phyloP scores from a whole-genome alignment of 192 early-diverging fungal species.

The Coemansia sp. region DNA sequence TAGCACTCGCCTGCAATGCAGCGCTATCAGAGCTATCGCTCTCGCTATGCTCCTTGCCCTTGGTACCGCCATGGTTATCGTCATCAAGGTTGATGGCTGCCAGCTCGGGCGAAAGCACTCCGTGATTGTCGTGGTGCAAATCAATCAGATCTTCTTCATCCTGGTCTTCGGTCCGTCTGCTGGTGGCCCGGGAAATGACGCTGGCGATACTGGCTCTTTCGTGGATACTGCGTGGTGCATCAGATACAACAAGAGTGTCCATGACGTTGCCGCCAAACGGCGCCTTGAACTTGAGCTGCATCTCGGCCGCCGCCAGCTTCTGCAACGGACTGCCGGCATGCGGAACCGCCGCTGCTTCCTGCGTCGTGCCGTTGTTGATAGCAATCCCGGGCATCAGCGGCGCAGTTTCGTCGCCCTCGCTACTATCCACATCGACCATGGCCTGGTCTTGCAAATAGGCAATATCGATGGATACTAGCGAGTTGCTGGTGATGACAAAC shows the following conservation, averaged over 20 bases:
- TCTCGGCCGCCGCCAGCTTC: conserved; percentile 24
- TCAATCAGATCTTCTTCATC: conserved; percentile 23
- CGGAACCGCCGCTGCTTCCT: background rate
- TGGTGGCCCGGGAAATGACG: conserved; percentile 3
- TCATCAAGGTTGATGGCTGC: conserved; percentile 30
- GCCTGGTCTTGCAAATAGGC: conserved; percentile 40
- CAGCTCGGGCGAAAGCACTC: conserved; percentile 37
- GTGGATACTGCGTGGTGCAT: conserved; percentile 16
- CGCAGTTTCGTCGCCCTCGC: conserved; percentile 27
- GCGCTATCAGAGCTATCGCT: conserved; percentile 13
- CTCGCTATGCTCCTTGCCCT: conserved; percentile 4
- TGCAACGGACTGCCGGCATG: conserved; percentile 38
- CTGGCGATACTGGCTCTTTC: conserved; percentile 10
- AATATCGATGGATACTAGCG: conserved; percentile 48
- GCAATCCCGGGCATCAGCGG: conserved; percentile 31
- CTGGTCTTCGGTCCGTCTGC: conserved; percentile 1
- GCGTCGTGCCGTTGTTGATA: background rate
- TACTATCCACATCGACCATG: background rate
- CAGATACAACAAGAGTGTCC: conserved; percentile 48
- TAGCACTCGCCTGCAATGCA: background rate
- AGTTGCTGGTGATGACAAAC: conserved; percentile 59
- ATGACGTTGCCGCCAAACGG: conserved; percentile 55
- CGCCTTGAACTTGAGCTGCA: conserved; percentile 30
- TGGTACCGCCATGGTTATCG: conserved; percentile 8
- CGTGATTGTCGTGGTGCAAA: conserved; percentile 10